phyloP scores from a whole-genome alignment of 192 early-diverging fungal species.

The Backusella macrospora region DNA sequence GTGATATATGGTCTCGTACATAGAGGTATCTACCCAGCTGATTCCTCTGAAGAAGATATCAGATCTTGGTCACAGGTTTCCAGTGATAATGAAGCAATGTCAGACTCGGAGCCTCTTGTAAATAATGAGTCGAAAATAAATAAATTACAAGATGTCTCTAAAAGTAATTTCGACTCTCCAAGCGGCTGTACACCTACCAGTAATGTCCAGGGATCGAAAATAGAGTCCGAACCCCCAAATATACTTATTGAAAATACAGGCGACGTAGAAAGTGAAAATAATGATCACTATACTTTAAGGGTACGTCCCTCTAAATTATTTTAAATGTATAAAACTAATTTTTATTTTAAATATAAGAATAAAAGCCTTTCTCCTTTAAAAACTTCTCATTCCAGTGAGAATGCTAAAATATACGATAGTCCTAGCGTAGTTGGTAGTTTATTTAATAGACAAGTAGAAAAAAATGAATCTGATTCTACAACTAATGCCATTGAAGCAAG shows the following conservation, averaged over 20 bases:
- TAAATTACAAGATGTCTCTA: neutral
- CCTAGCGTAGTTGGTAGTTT: neutral
- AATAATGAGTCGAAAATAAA: neutral
- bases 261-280: neutral
- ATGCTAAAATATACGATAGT: neutral
- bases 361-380: neutral
- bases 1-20: neutral
- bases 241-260: neutral
- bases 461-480: neutral
- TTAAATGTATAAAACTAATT: neutral
- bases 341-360: neutral
- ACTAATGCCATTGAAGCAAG: neutral
- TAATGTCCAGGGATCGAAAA: neutral
- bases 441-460: neutral
- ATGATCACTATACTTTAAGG: neutral
- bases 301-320: neutral
- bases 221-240: neutral
- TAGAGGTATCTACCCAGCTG: neutral
- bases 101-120: neutral
- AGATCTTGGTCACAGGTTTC: neutral
- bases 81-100: neutral
- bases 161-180: neutral
- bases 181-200: neutral
- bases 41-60: conserved; percentile 1
- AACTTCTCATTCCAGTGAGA: neutral